A percentile compares a stretch with the other conserved stretches of the same genome.
These are phyloP conservation scores for Xerocomus spinulosus DNA, from an alignment of 768 basidiomycete genomes.

Conservation along the genomic window DNA sequence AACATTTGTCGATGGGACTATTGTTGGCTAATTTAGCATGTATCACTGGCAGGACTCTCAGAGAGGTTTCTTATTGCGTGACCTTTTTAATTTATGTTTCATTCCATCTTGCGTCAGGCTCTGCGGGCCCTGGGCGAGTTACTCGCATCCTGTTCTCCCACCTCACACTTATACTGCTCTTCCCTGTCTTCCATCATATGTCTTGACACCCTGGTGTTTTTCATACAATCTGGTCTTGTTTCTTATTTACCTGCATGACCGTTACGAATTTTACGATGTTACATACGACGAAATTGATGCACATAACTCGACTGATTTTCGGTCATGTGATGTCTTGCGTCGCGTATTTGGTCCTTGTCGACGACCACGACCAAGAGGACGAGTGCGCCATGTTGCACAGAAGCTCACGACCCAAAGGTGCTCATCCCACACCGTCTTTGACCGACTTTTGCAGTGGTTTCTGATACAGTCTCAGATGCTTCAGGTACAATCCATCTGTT, in stretches of 20 bases:
- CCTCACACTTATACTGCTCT: conserved; percentile 9
- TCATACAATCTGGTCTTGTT: conserved; percentile 3
- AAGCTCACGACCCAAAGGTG: no score
- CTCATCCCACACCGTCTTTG: not conserved
- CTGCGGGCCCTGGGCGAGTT: not conserved
- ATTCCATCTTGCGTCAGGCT: conserved; percentile 7
- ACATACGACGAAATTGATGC: conserved; percentile 21
- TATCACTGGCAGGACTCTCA: conserved; percentile 20
- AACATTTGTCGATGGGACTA: conserved; percentile 8
- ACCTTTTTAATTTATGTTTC: conserved; percentile 18
- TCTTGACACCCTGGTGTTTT: conserved; percentile 10
- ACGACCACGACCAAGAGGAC: not conserved
- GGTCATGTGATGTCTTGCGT: conserved; percentile 20
- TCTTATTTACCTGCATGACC: conserved; percentile 19
- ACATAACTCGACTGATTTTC: conserved; percentile 23
- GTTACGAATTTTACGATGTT: conserved; percentile 28
- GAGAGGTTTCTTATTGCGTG: conserved; percentile 20
- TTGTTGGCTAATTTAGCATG: conserved; percentile 13
- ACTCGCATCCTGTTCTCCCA: not conserved
- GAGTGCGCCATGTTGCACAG: no score
- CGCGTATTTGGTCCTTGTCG: conserved; percentile 20
- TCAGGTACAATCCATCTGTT: conserved; percentile 34
- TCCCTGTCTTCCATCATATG: conserved; percentile 1
- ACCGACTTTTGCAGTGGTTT: not conserved
- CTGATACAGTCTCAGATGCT: conserved; percentile 37